These are phyloP conservation scores for Fusarium fujikuroi DNA, from an alignment of 2,329 filamentous ascomycete species.

Conservation along the genomic window DNA sequence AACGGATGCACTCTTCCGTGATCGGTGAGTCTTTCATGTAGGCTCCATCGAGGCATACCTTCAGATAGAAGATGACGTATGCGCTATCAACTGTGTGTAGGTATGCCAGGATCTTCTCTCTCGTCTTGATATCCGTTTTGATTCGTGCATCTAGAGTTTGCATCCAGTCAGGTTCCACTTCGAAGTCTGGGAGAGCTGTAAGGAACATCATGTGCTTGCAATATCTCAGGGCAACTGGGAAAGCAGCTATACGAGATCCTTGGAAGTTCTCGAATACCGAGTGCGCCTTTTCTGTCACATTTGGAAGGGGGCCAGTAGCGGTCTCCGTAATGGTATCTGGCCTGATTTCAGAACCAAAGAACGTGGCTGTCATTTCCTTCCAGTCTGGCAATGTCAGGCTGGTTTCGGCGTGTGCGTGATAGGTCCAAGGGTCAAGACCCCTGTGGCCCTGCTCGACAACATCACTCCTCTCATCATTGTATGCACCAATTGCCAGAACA, in stretches of 20 bases:
- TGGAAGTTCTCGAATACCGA: constrained; percentile 59
- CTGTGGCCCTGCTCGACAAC: constrained; percentile 90
- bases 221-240: constrained; percentile 77
- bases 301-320: constrained; percentile 47
- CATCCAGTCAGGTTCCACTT: constrained; percentile 85
- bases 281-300: constrained; percentile 10
- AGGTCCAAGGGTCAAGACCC: constrained; percentile 78
- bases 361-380: constrained; percentile 60
- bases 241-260: constrained; percentile 62
- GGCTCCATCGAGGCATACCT: constrained; percentile 68
- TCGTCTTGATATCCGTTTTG: constrained; percentile 73
- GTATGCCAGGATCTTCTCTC: constrained; percentile 67
- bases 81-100: constrained; percentile 55
- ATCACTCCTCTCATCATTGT: constrained; percentile 77
- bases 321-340: constrained; percentile 49
- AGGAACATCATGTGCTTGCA: constrained; percentile 66
- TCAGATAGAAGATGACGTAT: constrained; percentile 58
- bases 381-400: constrained; percentile 60
- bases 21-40: constrained; percentile 55
- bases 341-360: constrained; percentile 57
- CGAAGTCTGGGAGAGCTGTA: constrained; percentile 59
- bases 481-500: constrained; percentile 79
- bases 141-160: constrained; percentile 78
- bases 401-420: constrained; percentile 57
- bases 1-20: constrained; percentile 60